phyloP scores from a whole-genome alignment of 371 early-diverging fungal species.

The Mortierella sp. region DNA sequence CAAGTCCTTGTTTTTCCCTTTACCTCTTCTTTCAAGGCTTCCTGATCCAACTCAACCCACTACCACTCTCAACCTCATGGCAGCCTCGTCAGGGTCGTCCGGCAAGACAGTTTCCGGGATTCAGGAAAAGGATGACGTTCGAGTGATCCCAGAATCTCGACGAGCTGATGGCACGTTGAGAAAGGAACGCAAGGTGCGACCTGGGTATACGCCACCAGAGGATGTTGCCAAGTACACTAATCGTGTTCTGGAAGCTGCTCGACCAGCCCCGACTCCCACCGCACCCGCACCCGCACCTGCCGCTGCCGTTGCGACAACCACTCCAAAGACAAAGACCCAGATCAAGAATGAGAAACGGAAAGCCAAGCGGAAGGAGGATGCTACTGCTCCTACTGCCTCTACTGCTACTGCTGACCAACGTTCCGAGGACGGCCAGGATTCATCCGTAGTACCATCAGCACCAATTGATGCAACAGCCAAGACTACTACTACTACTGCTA shows the following conservation, averaged over 20 bases:
- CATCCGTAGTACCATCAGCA: too few relatives aligned
- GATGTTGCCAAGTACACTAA: slow-evolving; percentile 72
- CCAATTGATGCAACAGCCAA: slow-evolving; percentile 1
- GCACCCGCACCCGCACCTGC: neutral
- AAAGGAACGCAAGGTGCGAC: slow-evolving; percentile 74
- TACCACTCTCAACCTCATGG: too few relatives aligned
- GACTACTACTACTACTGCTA: neutral
- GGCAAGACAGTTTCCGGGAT: slow-evolving; percentile 34
- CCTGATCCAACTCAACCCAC: too few relatives aligned
- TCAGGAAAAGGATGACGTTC: slow-evolving; percentile 47
- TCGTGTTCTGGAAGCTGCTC: slow-evolving; percentile 48
- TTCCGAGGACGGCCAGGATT: too few relatives aligned
- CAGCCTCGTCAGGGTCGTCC: too few relatives aligned
- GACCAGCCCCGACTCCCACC: too few relatives aligned
- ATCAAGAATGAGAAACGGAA: slow-evolving; percentile 52
- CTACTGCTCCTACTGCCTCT: neutral
- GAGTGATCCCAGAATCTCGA: slow-evolving; percentile 67
- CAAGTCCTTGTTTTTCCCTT: too few relatives aligned
- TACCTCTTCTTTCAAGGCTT: too few relatives aligned
- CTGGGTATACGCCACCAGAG: slow-evolving; percentile 74
- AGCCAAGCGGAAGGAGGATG: slow-evolving; percentile 44
- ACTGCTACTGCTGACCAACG: neutral
- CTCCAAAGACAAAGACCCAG: slow-evolving; percentile 40
- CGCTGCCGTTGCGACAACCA: neutral
- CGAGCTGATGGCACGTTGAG: slow-evolving; percentile 79